Base-by-base conservation (phyloP, 1,139 yeast species). In the Blastobotrys raffinosifermentans region DNA sequence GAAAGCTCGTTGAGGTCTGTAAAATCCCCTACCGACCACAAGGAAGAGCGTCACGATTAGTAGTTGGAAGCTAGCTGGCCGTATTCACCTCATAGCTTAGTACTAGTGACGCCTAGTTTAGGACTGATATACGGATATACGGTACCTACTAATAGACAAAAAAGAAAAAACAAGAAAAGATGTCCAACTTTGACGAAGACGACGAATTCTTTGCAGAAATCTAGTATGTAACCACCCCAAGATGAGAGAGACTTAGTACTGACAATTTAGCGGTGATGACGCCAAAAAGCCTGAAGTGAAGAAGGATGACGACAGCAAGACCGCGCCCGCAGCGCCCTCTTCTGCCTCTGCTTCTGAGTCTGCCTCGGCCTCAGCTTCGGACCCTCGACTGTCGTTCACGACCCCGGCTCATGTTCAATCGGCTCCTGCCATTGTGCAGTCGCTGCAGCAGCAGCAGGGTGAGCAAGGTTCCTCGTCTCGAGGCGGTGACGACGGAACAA, bases 191-290 rank as follows among this genome's bases (percentile, higher is more conserved):
- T 51, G 87, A 80, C 58, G 95, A 86, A 66, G 96, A 86, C 64
- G 95, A 85, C 63, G 87, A 83, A 40, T 60, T 66, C 62, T 82
- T 82, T 61, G 85, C 81, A 61, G 91, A 82, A 61, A 79, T 82
- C 62, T 82, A 82, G 70, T 66, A 63, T 47, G 40, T 40, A n/a
- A n/a, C 6, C 27, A n/a, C 6, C 10, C 27, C 15, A 14, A 25
- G 27, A 25, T n/a, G 23, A 8, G n/a, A 20, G 9, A 8, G 23
- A 20, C 23, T 8, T 20, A 20, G 8, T 20, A 20, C n/a, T 20
- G 8, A 8, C n/a, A 20, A 8, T 20, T 20, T 20, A 8, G 11
- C 11, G 50, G 53, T 43, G 70, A 68, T 36, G 69, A 61, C 36
- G 66, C 48, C 17, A 40, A 45, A 34, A 41, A 40, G 21, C 35